Evolutionary conservation across 768 basidiomycete species (phyloP), one percentile per base, ranked within the genome.

Genomic region (Mycena floridula): DNA sequence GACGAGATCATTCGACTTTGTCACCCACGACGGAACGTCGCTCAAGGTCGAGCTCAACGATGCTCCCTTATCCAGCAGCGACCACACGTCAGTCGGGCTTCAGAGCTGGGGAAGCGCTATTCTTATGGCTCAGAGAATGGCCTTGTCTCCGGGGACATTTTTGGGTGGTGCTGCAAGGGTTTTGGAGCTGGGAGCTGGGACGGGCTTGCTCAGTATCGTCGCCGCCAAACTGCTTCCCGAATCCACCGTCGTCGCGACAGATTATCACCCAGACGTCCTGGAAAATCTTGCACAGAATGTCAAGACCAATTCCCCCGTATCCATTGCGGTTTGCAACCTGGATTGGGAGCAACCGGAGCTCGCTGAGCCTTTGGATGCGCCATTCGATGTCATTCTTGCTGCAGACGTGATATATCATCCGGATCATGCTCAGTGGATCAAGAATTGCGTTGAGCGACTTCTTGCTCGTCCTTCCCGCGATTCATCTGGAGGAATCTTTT

Each of bases 51-150:
- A 82, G 59, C 67, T 90, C 25, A 84, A 83, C 55, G 87, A 90
- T 53, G 85, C 78, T 1, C 75, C 82, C 1, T 64, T 87, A 30
- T 67, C 75, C 22, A 66, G 62, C 25, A 68, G 73, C 12, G 87
- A 89, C 56, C 82, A 89, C 58, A 88, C 85, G 8, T 81, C 79
- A 15, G 87, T 89, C 25, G 88, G 89, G 1, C 64, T 91, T 36
- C 89, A 91, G 60, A 89, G 85, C 55, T 91, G 89, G 89, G 87
- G 79, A 7, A 82, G 84, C 53, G 76, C 81, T 15, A 84, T 89
- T 54, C 61, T 87, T 26, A 70, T 92, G 38, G 81, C 80, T 1
- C 74, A 82, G 52, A 71, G 73, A 37, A 68, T 90, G 40, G 82
- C 79, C 37, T 58, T 62, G 7, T 54, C 67, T 30, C 75, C 81